Evolutionary conservation across 306 rosid species (phyloP).

Genomic region (Corylus americana): DNA sequence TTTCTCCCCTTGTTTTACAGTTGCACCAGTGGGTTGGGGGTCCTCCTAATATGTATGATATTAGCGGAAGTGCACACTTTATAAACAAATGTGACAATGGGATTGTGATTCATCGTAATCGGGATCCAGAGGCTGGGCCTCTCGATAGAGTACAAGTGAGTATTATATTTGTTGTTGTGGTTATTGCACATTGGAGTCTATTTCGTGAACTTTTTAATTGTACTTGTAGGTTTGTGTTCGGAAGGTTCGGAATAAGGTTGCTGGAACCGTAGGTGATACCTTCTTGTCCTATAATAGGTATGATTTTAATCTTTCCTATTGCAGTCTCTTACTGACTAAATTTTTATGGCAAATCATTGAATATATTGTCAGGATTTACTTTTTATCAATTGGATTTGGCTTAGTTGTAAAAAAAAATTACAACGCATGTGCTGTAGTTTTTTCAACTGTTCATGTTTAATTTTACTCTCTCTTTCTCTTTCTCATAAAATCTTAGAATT

Average conservation of each 20-base stretch:
- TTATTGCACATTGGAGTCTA: constrained; percentile 1
- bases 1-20: constrained; percentile 40
- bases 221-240: constrained; percentile 72
- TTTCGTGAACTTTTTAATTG: constrained; percentile 18
- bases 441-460: no score
- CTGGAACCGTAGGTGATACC: constrained; percentile 84
- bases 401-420: no score
- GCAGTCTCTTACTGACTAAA: background rate
- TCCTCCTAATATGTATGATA: constrained; percentile 92
- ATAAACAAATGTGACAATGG: constrained; percentile 96
- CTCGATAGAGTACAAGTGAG: constrained; percentile 77
- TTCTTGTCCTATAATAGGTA: constrained; percentile 72
- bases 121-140: constrained; percentile 81
- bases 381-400: background rate
- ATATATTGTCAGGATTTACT: background rate
- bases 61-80: constrained; percentile 94
- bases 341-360: background rate
- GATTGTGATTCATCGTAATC: constrained; percentile 83
- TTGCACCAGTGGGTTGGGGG: constrained; percentile 74
- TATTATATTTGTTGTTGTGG: constrained; percentile 10
- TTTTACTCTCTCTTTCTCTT: no score
- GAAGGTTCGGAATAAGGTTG: constrained; percentile 85
- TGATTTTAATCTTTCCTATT: background rate
- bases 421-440: no score
- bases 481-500: no score